These are phyloP conservation scores for Candolleomyces eurysporus DNA, from an alignment of 768 basidiomycete species.

Conservation along the genomic window DNA sequence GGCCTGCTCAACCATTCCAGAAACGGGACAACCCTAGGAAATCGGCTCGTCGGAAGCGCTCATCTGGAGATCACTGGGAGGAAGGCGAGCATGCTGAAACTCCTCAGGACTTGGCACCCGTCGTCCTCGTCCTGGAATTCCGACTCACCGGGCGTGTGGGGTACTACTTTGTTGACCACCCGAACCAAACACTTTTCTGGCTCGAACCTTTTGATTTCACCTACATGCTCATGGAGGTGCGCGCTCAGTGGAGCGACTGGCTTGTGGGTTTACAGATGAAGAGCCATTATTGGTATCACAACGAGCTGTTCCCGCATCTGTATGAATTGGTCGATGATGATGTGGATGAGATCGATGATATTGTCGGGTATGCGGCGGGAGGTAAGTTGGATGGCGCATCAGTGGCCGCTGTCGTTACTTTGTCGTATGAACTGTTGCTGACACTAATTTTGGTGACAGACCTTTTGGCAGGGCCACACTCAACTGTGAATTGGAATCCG, in stretches of 20 bases:
- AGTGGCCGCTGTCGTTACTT: constrained; percentile 9
- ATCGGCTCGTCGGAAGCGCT: no score
- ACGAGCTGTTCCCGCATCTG: constrained; percentile 25
- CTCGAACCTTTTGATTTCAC: constrained; percentile 39
- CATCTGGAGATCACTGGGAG: no score
- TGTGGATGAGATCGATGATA: constrained; percentile 29
- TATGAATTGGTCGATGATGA: constrained; percentile 14
- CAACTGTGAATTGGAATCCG: constrained; percentile 22
- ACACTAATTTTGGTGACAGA: constrained; percentile 17
- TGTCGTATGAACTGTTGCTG: background rate
- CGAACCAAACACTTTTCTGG: constrained; percentile 48
- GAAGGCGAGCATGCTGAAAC: background rate
- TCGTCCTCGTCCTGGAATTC: constrained; percentile 16
- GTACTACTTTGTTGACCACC: constrained; percentile 56
- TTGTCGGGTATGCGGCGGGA: constrained; percentile 26
- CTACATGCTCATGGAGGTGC: constrained; percentile 26
- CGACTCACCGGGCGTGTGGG: constrained; percentile 15
- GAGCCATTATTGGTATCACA: constrained; percentile 27
- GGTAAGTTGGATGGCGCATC: constrained; percentile 15
- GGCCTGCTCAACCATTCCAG: constrained; percentile 3
- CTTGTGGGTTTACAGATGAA: constrained; percentile 15
- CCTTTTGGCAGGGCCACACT: constrained; percentile 20
- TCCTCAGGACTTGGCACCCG: background rate
- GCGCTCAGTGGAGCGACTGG: constrained; percentile 8
- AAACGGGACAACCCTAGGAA: background rate